Percentiles rank a stretch among this genome's conserved stretches.
These are phyloP conservation scores for Dissophora globulifera DNA, from an alignment of 192 early-diverging fungal genomes.

Conservation along the genomic window DNA sequence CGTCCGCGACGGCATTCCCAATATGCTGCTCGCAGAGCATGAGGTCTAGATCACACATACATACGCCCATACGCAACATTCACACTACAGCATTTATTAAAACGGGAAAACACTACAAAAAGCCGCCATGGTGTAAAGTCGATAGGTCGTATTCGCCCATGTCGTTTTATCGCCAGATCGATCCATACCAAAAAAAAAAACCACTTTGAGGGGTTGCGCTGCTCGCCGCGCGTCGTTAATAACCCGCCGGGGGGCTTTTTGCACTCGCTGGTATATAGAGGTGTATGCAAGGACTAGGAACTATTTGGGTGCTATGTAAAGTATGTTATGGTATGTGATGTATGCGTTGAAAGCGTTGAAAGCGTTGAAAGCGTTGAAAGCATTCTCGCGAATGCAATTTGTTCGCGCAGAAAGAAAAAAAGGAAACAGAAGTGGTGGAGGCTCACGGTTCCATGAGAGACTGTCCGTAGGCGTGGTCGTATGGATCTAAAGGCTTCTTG, in stretches of 20 bases:
- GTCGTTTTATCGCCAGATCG: no score
- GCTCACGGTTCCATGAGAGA: slow-evolving; percentile 20
- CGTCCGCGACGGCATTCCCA: slow-evolving; percentile 94
- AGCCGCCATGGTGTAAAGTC: no score
- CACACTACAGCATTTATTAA: not conserved
- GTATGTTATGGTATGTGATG: slow-evolving; percentile 16
- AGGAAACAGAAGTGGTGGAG: not conserved
- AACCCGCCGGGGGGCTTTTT: no score
- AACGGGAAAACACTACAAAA: not conserved
- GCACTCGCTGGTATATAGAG: no score
- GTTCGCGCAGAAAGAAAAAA: not conserved
- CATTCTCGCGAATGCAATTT: no score
- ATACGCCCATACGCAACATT: not conserved
- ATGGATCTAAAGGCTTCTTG: slow-evolving; percentile 10
- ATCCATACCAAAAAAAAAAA: no score
- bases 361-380: no score
- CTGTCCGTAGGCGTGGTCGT: slow-evolving; percentile 10
- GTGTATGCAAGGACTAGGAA: not conserved
- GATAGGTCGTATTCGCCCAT: no score
- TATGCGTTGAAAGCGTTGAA: no score
- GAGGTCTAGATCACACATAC: slow-evolving; percentile 65
- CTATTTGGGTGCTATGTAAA: not conserved
- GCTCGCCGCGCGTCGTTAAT: no score
- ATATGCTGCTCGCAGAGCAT: slow-evolving; percentile 87
- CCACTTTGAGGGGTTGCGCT: no score